A percentile compares a stretch with the other conserved stretches of the same genome.
Conservation (phyloP, 2,329 filamentous ascomycete genomes). For the Hypoxylon sp. region DNA sequence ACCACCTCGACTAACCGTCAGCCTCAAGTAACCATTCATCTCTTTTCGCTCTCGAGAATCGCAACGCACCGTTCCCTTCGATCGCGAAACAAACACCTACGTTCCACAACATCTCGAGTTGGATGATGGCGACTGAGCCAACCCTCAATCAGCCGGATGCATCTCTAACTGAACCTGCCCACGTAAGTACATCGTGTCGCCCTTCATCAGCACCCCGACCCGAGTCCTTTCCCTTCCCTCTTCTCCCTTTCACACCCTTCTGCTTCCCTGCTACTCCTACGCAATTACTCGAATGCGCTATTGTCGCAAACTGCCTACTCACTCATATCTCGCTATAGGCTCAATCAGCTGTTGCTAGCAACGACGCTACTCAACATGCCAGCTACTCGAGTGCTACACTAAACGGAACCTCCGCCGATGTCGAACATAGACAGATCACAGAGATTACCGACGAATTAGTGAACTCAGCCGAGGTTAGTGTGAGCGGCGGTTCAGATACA, state of each 20-base stretch:
- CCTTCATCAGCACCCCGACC: constrained; percentile 7
- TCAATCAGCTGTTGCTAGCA: constrained; percentile 54
- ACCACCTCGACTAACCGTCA: constrained; percentile 44
- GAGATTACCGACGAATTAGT: constrained; percentile 69
- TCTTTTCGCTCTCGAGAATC: constrained; percentile 25
- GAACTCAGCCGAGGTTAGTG: constrained; percentile 75
- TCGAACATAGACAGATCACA: constrained; percentile 69
- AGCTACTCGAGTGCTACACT: constrained; percentile 58
- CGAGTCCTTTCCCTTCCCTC: constrained; percentile 6
- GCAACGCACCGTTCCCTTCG: constrained; percentile 34
- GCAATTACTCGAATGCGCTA: constrained; percentile 23
- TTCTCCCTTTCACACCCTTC: constrained; percentile 6
- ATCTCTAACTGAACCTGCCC: constrained; percentile 52
- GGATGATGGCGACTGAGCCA: constrained; percentile 56
- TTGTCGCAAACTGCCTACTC: constrained; percentile 25
- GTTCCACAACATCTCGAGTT: constrained; percentile 43
- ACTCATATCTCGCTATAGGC: constrained; percentile 31
- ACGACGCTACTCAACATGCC: constrained; percentile 62
- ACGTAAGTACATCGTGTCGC: constrained; percentile 49
- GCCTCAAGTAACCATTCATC: constrained; percentile 26
- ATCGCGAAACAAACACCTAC: constrained; percentile 41
- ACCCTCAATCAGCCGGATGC: constrained; percentile 52
- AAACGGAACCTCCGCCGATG: constrained; percentile 67
- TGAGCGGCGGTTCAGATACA: constrained; percentile 81
- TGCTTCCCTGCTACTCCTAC: neutral